These are phyloP conservation scores for Paracorniculantispora psalliotae DNA, from an alignment of 2,329 filamentous ascomycete species.

Conservation along the genomic window DNA sequence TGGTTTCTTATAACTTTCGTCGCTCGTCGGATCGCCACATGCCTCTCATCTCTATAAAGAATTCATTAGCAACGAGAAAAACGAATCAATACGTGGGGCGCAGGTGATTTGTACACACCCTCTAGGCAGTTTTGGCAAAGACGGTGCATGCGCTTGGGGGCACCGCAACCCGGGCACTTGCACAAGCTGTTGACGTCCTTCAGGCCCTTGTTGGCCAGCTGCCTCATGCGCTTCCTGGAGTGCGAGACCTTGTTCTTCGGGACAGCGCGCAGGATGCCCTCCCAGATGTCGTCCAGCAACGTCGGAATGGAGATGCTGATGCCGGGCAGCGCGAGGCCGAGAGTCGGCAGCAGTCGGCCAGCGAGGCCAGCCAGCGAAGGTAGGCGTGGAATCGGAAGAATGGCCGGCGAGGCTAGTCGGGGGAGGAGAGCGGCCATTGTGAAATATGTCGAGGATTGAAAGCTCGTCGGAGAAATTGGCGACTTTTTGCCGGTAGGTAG, in stretches of 20 bases:
- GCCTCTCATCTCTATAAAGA: conserved; percentile 38
- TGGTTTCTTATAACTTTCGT: not conserved
- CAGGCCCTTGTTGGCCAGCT: conserved; percentile 91
- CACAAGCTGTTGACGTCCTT: conserved; percentile 86
- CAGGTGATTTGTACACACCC: conserved; percentile 51
- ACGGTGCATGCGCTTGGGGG: conserved; percentile 80
- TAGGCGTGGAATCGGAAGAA: conserved; percentile 38
- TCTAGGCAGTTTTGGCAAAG: conserved; percentile 82
- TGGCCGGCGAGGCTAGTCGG: conserved; percentile 40
- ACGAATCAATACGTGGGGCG: not conserved
- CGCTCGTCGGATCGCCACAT: conserved; percentile 31
- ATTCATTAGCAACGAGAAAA: conserved; percentile 12
- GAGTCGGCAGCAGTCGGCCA: conserved; percentile 45
- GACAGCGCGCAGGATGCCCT: conserved; percentile 83
- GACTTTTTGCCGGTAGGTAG: not conserved
- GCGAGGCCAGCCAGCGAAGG: conserved; percentile 39
- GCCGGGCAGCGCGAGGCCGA: conserved; percentile 55
- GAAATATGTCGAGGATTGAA: conserved; percentile 15
- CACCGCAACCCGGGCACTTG: conserved; percentile 84
- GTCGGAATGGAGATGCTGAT: conserved; percentile 52
- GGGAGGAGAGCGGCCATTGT: conserved; percentile 54
- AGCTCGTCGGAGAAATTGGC: not conserved
- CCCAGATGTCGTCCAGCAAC: conserved; percentile 82
- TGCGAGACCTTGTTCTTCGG: conserved; percentile 99
- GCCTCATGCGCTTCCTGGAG: conserved; percentile 86